A percentile compares a stretch with the other conserved stretches of the same genome.
phyloP scores from a whole-genome alignment of 2,329 filamentous ascomycete species.

The Diplocarpon mali region DNA sequence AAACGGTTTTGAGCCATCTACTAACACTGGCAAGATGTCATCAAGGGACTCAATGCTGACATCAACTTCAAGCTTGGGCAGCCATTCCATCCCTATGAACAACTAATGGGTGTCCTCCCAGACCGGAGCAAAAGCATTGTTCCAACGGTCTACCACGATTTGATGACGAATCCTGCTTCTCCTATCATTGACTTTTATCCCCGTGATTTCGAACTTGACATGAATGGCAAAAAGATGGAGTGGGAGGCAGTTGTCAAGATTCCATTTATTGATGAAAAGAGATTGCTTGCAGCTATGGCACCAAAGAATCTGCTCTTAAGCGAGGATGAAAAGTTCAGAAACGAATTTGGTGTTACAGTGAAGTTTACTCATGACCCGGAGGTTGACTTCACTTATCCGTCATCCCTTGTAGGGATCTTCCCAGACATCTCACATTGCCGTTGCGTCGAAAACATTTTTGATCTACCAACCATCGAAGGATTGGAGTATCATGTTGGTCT shows the following conservation, averaged over 20 bases:
- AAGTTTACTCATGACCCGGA: slow-evolving; percentile 83
- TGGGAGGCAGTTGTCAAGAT: slow-evolving; percentile 99
- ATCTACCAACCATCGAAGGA: slow-evolving; percentile 84
- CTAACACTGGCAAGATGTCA: slow-evolving; percentile 51
- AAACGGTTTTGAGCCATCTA: slow-evolving; percentile 12
- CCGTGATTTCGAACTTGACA: slow-evolving; percentile 90
- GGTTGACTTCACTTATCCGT: slow-evolving; percentile 73
- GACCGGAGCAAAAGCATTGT: slow-evolving; percentile 97
- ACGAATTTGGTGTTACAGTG: slow-evolving; percentile 81
- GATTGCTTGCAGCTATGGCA: slow-evolving; percentile 75
- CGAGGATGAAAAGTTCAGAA: slow-evolving; percentile 68
- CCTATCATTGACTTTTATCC: slow-evolving; percentile 98
- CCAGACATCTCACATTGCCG: slow-evolving; percentile 78
- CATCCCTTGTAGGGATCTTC: slow-evolving; percentile 80
- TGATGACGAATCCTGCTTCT: slow-evolving; percentile 85
- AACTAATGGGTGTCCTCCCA: slow-evolving; percentile 95
- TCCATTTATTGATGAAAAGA: slow-evolving; percentile 90
- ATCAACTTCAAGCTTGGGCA: slow-evolving; percentile 90
- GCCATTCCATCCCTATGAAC: slow-evolving; percentile 89
- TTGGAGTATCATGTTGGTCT: slow-evolving; percentile 76
- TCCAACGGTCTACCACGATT: slow-evolving; percentile 70
- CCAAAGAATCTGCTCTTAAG: slow-evolving; percentile 71
- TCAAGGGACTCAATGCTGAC: slow-evolving; percentile 74
- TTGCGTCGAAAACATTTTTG: slow-evolving; percentile 93
- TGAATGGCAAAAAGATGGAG: slow-evolving; percentile 99